Percentiles rank a stretch among this genome's conserved stretches.
These are phyloP conservation scores for Penstemon davidsonii DNA, from an alignment of 257 asterid genomes.

Conservation along the genomic window DNA sequence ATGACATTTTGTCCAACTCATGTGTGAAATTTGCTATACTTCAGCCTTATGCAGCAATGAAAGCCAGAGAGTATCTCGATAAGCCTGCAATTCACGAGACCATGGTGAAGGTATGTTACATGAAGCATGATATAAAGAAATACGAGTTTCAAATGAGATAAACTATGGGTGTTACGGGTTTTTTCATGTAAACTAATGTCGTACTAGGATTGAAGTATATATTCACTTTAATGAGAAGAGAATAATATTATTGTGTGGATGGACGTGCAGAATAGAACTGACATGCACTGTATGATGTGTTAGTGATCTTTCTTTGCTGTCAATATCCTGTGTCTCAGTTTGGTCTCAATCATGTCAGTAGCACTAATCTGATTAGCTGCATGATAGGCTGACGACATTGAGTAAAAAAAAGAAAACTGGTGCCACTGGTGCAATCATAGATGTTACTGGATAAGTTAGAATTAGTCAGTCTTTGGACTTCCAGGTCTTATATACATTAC, in stretches of 20 bases:
- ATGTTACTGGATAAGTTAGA: conserved; percentile 7
- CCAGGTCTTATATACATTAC: not conserved
- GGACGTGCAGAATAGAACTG: conserved; percentile 14
- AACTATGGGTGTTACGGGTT: conserved; percentile 6
- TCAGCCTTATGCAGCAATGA: conserved; percentile 91
- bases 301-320: conserved; percentile 5
- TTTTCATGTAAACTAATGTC: not conserved
- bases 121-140: conserved; percentile 7
- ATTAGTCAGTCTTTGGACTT: conserved; percentile 15
- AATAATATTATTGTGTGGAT: not conserved
- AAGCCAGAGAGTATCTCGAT: conserved; percentile 89
- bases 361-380: conserved; percentile 8
- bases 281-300: conserved; percentile 13
- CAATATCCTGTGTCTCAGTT: conserved; percentile 9
- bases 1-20: conserved; percentile 24
- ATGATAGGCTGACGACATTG: conserved; percentile 22
- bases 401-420: not conserved
- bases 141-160: conserved; percentile 13
- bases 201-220: conserved; percentile 2
- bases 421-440: conserved; percentile 2
- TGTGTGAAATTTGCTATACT: conserved; percentile 20
- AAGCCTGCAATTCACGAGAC: conserved; percentile 96
- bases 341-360: conserved; percentile 8
- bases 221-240: conserved; percentile 20
- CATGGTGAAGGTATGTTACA: conserved; percentile 79